Evolutionary conservation across 495 filamentous ascomycete species (phyloP).

Genomic region (Penicillium subrubescens): DNA sequence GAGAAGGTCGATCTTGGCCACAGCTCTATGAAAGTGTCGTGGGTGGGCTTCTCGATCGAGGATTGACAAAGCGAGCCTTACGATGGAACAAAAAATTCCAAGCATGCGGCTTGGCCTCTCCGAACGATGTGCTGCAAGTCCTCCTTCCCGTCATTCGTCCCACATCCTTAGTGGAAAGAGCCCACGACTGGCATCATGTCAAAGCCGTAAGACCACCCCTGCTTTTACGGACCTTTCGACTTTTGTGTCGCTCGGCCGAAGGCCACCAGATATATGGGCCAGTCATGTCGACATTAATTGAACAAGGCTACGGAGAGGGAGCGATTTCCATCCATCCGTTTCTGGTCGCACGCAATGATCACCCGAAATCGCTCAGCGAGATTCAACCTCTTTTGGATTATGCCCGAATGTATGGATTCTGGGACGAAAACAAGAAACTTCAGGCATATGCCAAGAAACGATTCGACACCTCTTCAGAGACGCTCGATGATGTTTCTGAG

Average conservation of each 20-base stretch:
- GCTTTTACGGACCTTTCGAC: conserved; percentile 46
- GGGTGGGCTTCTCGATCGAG: conserved; percentile 43
- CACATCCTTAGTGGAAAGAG: conserved; percentile 12
- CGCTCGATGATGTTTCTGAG: background rate
- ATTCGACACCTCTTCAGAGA: conserved; percentile 14
- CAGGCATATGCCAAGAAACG: conserved; percentile 26
- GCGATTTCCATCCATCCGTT: conserved; percentile 64
- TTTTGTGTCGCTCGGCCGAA: conserved; percentile 44
- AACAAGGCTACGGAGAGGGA: conserved; percentile 45
- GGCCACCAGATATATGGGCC: conserved; percentile 60
- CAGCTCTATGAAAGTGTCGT: conserved; percentile 54
- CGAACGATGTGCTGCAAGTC: conserved; percentile 41
- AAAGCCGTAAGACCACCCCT: conserved; percentile 9
- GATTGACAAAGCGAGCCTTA: conserved; percentile 39
- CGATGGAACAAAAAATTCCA: conserved; percentile 51
- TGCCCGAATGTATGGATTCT: conserved; percentile 35
- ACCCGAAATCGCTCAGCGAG: conserved; percentile 42
- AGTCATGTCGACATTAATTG: conserved; percentile 59
- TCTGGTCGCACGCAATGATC: conserved; percentile 50
- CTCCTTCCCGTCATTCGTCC: conserved; percentile 31
- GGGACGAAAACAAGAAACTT: conserved; percentile 26
- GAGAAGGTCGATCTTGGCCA: conserved; percentile 45
- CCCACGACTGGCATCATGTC: background rate
- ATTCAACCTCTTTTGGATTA: conserved; percentile 47
- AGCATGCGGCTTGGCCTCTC: conserved; percentile 27